Evolutionary conservation across 768 basidiomycete genomes (phyloP).

Genomic region (Lactarius hengduanensis): DNA sequence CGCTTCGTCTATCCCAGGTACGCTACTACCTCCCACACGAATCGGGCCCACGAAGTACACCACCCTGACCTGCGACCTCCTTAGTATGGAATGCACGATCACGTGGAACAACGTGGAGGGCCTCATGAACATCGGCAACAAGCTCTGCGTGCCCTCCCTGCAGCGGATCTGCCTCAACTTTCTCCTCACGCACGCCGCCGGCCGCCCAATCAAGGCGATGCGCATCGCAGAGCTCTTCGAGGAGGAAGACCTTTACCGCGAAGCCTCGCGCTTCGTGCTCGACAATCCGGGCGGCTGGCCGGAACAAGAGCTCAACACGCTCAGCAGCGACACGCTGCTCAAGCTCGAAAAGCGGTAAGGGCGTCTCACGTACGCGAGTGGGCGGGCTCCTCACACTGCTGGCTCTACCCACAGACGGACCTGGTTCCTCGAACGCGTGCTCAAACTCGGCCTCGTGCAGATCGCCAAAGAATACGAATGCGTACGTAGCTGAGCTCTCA

Average conservation of each 20-base stretch:
- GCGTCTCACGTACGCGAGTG: not conserved
- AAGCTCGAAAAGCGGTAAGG: slow-evolving; percentile 82
- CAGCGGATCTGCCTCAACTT: slow-evolving; percentile 84
- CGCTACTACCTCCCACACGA: slow-evolving; percentile 32
- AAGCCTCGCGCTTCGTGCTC: slow-evolving; percentile 87
- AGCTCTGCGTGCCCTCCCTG: slow-evolving; percentile 79
- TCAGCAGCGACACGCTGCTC: slow-evolving; percentile 77
- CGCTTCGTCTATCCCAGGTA: slow-evolving; percentile 94
- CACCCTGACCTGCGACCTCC: slow-evolving; percentile 18
- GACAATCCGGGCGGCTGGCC: slow-evolving; percentile 89
- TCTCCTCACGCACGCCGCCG: slow-evolving; percentile 89
- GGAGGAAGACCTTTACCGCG: slow-evolving; percentile 87
- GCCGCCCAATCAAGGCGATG: slow-evolving; percentile 90
- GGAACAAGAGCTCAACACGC: slow-evolving; percentile 75
- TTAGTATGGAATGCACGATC: slow-evolving; percentile 84
- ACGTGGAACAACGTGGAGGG: slow-evolving; percentile 95
- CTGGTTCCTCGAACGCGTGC: slow-evolving; percentile 93
- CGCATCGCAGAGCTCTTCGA: slow-evolving; percentile 88
- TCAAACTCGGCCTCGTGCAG: slow-evolving; percentile 84
- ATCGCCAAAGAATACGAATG: slow-evolving; percentile 96
- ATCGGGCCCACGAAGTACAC: not conserved
- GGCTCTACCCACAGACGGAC: slow-evolving; percentile 55
- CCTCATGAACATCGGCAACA: slow-evolving; percentile 87
- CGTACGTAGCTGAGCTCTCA: slow-evolving; percentile 44
- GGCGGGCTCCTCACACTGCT: not conserved